These are phyloP conservation scores for Scheffersomyces segobiensis DNA, from an alignment of 1,139 yeast species.

Conservation along the genomic window DNA sequence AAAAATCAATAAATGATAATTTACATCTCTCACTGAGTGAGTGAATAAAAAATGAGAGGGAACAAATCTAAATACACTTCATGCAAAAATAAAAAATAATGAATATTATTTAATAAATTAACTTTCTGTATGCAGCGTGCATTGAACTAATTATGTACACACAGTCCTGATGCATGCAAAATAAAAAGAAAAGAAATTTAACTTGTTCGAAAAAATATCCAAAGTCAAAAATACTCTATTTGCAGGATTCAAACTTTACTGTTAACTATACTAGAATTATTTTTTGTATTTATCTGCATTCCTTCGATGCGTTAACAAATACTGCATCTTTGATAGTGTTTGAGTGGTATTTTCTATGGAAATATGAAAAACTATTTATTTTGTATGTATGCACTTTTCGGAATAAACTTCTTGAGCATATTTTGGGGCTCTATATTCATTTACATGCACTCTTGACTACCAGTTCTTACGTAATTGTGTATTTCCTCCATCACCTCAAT, in stretches of 20 bases:
- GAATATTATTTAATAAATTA: background rate
- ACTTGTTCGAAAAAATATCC: background rate
- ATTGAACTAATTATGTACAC: background rate
- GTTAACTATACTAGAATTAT: background rate
- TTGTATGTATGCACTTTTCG: constrained; percentile 1
- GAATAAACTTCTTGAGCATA: background rate
- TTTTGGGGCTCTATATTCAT: background rate
- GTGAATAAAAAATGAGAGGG: background rate
- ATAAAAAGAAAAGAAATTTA: background rate
- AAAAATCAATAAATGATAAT: background rate
- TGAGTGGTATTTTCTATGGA: background rate
- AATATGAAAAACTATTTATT: background rate
- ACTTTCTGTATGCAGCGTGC: background rate
- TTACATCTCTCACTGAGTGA: background rate
- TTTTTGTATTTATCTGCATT: background rate
- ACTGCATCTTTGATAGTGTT: background rate
- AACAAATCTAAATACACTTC: background rate
- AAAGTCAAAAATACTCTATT: background rate
- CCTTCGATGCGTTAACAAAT: background rate
- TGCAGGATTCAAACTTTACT: background rate
- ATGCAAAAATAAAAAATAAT: background rate
- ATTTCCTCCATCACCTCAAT: background rate
- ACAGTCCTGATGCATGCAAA: background rate
- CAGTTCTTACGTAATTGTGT: background rate
- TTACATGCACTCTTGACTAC: background rate